A percentile compares a stretch with the other conserved stretches of the same genome.
Conservation (phyloP, 1,139 yeast species). For the Nadsonia commutata region DNA sequence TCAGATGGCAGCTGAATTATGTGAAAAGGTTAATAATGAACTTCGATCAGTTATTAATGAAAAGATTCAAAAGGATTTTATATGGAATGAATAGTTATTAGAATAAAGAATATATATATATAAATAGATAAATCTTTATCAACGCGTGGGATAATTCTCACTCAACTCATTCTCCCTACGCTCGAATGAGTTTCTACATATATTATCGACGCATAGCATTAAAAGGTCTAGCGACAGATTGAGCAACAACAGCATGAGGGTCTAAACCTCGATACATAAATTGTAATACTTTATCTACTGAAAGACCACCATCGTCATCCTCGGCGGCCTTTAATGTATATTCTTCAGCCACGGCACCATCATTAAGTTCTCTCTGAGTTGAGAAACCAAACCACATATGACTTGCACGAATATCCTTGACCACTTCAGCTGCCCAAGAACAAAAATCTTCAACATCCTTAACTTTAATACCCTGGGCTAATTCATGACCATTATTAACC, state of each 20-base stretch:
- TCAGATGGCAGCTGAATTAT: slow-evolving; percentile 30
- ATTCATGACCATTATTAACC: slow-evolving; percentile 46
- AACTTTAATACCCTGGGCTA: slow-evolving; percentile 20
- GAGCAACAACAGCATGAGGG: neutral
- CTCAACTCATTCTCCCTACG: no score
- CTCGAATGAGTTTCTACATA: no score
- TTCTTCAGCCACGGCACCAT: slow-evolving; percentile 21
- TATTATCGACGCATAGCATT: neutral
- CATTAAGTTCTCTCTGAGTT: slow-evolving; percentile 36
- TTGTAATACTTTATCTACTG: neutral
- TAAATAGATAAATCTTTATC: no score
- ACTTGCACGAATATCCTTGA: slow-evolving; percentile 38
- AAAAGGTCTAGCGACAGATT: neutral
- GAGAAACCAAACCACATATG: slow-evolving; percentile 50
- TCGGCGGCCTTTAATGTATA: neutral
- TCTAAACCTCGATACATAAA: neutral
- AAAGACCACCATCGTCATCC: neutral
- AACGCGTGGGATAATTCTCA: no score
- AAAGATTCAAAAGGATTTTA: slow-evolving; percentile 38
- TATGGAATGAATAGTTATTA: slow-evolving; percentile 34
- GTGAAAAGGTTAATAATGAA: slow-evolving; percentile 30
- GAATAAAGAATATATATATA: no score
- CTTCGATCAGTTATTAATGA: slow-evolving; percentile 34
- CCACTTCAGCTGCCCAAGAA: slow-evolving; percentile 44
- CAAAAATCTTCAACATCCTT: slow-evolving; percentile 25